These are phyloP conservation scores for Rhizophagus sp. DNA, from an alignment of 192 early-diverging fungal genomes.

Conservation along the genomic window DNA sequence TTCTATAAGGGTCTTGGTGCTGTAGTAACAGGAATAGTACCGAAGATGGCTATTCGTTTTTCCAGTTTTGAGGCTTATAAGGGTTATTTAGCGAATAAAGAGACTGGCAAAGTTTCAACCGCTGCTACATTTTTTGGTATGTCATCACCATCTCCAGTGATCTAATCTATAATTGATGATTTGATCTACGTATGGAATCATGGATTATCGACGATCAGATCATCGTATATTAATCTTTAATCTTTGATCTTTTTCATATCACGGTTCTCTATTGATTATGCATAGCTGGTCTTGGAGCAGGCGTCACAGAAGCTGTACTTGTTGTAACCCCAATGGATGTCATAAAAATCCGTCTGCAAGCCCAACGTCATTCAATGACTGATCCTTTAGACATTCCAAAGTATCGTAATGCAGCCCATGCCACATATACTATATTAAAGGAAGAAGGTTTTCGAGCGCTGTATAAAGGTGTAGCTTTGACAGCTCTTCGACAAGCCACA, in stretches of 20 bases:
- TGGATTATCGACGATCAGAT: background rate
- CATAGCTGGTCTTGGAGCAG: constrained; percentile 87
- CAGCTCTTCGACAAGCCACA: constrained; percentile 91
- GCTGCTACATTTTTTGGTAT: constrained; percentile 71
- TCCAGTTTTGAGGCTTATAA: constrained; percentile 96
- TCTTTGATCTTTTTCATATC: background rate
- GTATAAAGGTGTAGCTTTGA: constrained; percentile 94
- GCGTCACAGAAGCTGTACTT: constrained; percentile 89
- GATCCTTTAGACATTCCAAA: constrained; percentile 96
- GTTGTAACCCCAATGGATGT: constrained; percentile 99
- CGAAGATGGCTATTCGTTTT: constrained; percentile 99
- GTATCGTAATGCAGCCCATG: constrained; percentile 93
- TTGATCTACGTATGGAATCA: constrained; percentile 35
- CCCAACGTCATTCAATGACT: constrained; percentile 92
- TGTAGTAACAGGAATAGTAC: constrained; percentile 94
- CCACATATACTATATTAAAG: constrained; percentile 86
- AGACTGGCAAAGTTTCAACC: constrained; percentile 66
- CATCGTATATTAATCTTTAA: constrained; percentile 17
- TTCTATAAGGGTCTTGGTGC: constrained; percentile 98
- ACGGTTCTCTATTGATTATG: background rate
- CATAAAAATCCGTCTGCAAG: constrained; percentile 98
- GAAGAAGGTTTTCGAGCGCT: constrained; percentile 87
- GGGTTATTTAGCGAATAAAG: constrained; percentile 65
- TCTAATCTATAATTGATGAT: constrained; percentile 11
- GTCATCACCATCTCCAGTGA: constrained; percentile 32